A percentile compares a stretch with the other conserved stretches of the same genome.
phyloP scores from a whole-genome alignment of 352 stramenopile species.

The Phytopythium chamaehyphon region DNA sequence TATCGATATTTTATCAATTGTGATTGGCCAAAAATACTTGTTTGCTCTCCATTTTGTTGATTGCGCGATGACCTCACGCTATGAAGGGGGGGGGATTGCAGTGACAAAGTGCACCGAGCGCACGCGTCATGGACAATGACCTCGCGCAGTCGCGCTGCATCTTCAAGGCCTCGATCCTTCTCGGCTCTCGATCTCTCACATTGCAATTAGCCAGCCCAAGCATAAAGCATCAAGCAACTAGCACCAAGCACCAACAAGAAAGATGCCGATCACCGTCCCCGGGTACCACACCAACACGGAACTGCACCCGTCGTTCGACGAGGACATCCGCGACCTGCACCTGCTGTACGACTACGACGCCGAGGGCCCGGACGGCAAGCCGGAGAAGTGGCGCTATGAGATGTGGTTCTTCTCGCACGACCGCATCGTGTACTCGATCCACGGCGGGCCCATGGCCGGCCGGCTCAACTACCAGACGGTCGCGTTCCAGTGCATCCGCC shows the following conservation, averaged over 20 bases:
- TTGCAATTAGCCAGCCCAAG: constrained; percentile 3
- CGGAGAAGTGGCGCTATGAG: constrained; percentile 57
- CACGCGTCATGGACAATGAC: too few relatives aligned
- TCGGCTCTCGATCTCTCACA: neutral
- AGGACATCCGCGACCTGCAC: constrained; percentile 52
- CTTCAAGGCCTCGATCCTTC: too few relatives aligned
- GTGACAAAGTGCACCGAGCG: too few relatives aligned
- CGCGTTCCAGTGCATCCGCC: constrained; percentile 50
- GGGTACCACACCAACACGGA: constrained; percentile 56
- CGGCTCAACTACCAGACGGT: constrained; percentile 59
- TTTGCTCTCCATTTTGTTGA: too few relatives aligned
- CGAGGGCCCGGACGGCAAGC: constrained; percentile 31
- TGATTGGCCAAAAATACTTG: too few relatives aligned
- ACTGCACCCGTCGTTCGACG: constrained; percentile 47
- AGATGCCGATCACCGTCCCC: constrained; percentile 15
- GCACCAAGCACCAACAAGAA: neutral
- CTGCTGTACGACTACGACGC: constrained; percentile 54
- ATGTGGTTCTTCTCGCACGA: constrained; percentile 59
- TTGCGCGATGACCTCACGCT: too few relatives aligned
- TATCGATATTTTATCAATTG: too few relatives aligned
- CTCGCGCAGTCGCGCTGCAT: too few relatives aligned
- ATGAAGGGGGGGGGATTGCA: too few relatives aligned
- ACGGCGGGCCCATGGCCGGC: constrained; percentile 47
- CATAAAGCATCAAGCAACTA: too few relatives aligned
- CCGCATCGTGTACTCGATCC: constrained; percentile 56